These are phyloP conservation scores for Pilasporangium apinafurcum DNA, from an alignment of 352 stramenopile species.

Conservation along the genomic window DNA sequence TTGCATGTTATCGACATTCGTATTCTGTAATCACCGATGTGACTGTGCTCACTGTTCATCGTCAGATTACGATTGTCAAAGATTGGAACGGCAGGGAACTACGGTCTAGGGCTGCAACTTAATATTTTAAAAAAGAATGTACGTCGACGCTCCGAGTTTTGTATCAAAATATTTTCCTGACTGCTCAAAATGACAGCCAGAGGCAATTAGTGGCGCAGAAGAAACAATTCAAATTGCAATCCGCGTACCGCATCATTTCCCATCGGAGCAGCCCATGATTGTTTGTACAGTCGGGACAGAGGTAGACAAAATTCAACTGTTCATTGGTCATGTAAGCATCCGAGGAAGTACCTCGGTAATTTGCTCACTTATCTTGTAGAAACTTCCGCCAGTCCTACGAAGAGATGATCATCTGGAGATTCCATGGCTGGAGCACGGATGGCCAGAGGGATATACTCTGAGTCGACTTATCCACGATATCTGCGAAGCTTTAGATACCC, in stretches of 20 bases:
- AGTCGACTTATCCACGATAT: slow-evolving; percentile 39
- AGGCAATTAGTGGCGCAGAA: slow-evolving; percentile 20
- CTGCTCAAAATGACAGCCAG: slow-evolving; percentile 12
- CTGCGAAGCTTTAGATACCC: slow-evolving; percentile 20
- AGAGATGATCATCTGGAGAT: slow-evolving; percentile 29
- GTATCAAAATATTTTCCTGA: background rate
- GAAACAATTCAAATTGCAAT: slow-evolving; percentile 35
- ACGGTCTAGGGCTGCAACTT: slow-evolving; percentile 25
- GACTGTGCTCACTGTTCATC: background rate
- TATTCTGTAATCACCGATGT: background rate
- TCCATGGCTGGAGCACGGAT: slow-evolving; percentile 46
- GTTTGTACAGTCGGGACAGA: slow-evolving; percentile 38
- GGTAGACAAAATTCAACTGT: slow-evolving; percentile 12
- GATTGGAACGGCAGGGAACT: slow-evolving; percentile 13
- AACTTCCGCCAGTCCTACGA: slow-evolving; percentile 25
- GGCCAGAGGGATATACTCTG: slow-evolving; percentile 48
- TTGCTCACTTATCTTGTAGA: slow-evolving; percentile 13
- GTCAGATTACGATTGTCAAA: slow-evolving; percentile 18
- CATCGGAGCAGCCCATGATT: slow-evolving; percentile 29
- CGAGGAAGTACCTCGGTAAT: too few species aligned
- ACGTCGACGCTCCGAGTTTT: background rate
- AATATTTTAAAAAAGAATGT: slow-evolving; percentile 33
- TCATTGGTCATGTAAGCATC: too few species aligned
- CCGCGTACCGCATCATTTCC: slow-evolving; percentile 31
- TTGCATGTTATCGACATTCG: background rate